These are phyloP conservation scores for Claviceps sp. DNA, from an alignment of 2,329 filamentous ascomycete genomes.

Conservation along the genomic window DNA sequence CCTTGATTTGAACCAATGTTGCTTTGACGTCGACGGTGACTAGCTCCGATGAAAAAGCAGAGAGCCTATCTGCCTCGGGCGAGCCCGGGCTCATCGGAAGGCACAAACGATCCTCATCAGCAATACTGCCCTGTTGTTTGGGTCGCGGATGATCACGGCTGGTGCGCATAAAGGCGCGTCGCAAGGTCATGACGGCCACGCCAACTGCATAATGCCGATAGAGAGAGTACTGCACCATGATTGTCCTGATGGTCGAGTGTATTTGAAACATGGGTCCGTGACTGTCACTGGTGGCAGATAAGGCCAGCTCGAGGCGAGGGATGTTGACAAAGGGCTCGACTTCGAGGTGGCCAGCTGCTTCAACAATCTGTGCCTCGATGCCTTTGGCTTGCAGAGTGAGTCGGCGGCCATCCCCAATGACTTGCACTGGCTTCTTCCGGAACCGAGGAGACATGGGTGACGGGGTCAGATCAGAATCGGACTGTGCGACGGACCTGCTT, in stretches of 20 bases:
- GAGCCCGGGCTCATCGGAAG: slow-evolving; percentile 19
- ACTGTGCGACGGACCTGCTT: slow-evolving; percentile 55
- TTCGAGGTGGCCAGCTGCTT: slow-evolving; percentile 73
- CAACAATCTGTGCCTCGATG: slow-evolving; percentile 81
- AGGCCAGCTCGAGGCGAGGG: slow-evolving; percentile 73
- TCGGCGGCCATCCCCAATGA: slow-evolving; percentile 62
- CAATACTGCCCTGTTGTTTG: slow-evolving; percentile 17
- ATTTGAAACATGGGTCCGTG: slow-evolving; percentile 82
- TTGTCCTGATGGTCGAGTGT: slow-evolving; percentile 64
- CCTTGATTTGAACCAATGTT: slow-evolving; percentile 74
- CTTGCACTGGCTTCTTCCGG: slow-evolving; percentile 40
- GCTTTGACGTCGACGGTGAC: slow-evolving; percentile 73
- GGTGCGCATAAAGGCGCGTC: slow-evolving; percentile 50
- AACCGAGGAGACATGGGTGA: slow-evolving; percentile 23
- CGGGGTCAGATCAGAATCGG: slow-evolving; percentile 48
- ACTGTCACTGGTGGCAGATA: slow-evolving; percentile 73
- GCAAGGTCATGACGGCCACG: slow-evolving; percentile 64
- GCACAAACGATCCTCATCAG: slow-evolving; percentile 15
- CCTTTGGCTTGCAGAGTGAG: slow-evolving; percentile 70
- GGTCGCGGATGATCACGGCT: slow-evolving; percentile 25
- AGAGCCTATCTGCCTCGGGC: slow-evolving; percentile 18
- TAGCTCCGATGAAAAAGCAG: slow-evolving; percentile 43
- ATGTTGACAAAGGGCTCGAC: slow-evolving; percentile 74
- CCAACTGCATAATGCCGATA: slow-evolving; percentile 86
- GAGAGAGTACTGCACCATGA: slow-evolving; percentile 80